Evolutionary conservation across 1,139 yeast species (phyloP), one percentile per base, ranked within the genome.

Genomic region (Yamadazyma sp.): DNA sequence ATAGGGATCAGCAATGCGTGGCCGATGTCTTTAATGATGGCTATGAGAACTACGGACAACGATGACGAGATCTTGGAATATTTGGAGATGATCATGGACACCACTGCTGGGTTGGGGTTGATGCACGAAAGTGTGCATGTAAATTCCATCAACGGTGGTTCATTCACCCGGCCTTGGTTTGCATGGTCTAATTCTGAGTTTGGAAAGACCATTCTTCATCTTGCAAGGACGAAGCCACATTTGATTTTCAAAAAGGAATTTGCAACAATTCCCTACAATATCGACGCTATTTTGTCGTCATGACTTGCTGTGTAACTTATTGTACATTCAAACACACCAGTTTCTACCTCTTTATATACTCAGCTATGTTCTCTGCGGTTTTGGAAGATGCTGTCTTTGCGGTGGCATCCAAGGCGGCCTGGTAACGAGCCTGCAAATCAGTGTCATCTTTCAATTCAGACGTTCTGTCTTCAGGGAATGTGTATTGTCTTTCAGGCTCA

Each of bases 151-250:
- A 55, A 58, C 8, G 83, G 83, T 1, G 31, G 38, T 6, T 62
- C 59, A 16, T 83, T 61, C 53, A 84, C 95, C 0, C 66, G 95
- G 43, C 76, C 91, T 2, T 88, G 96, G 96, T 89, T 89, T 64
- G 86, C 96, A 3, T 89, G 96, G 96, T 87, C 95, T 52, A 89
- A 88, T 56, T 81, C 95, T 1, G 96, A 88, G 59, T 87, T 88
- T 62, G 96, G 92, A 9, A 86, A 84, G 58, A 84, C 95, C 0
- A 81, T 88, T 8, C 58, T 88, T 37, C 82, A 87, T 54, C 66
- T 88, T 48, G 92, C 95, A 0, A 65, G 73, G 41, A 65, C 86
- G 33, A 87, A 84, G 55, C 95, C 95, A 0, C 79, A 85, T 54
- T 64, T 87, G 49, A 75, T 87, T 12, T 83, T 85, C 55, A 77